A percentile compares a stretch with the other conserved stretches of the same genome.
Evolutionary conservation across 495 filamentous ascomycete genomes (phyloP).

Genomic region (Pyronema omphalodes): DNA sequence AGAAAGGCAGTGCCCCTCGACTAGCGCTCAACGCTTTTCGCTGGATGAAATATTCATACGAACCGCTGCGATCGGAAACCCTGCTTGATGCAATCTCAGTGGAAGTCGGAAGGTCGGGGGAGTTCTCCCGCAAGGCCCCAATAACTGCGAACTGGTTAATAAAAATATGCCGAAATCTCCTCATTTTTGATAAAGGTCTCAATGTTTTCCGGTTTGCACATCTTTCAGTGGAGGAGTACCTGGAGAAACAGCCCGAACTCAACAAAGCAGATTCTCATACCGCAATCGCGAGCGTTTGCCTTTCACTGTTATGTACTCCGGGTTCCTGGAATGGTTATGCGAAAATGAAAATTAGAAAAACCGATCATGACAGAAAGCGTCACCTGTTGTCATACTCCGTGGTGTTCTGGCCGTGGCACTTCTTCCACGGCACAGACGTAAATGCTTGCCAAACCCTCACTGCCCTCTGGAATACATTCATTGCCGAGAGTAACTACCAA

Average conservation of each 20-base stretch:
- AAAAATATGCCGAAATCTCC: background rate
- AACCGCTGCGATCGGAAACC: background rate
- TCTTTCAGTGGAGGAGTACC: too few species aligned
- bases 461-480: background rate
- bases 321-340: background rate
- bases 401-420: constrained; percentile 4
- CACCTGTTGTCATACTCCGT: constrained; percentile 1
- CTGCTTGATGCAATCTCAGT: constrained; percentile 1
- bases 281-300: background rate
- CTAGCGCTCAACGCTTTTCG: constrained; percentile 2
- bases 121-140: background rate
- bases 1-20: background rate
- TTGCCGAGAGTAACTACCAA: background rate
- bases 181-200: too few species aligned
- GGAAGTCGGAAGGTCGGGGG: background rate
- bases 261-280: too few species aligned
- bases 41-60: constrained; percentile 3
- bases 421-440: background rate
- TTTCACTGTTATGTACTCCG: background rate
- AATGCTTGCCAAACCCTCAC: background rate
- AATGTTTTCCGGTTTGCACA: too few species aligned
- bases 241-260: too few species aligned
- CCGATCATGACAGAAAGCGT: background rate
- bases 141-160: background rate
- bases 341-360: background rate